phyloP scores from a whole-genome alignment of 805 yeast genomes.

The Jamesozyma lodderae region DNA sequence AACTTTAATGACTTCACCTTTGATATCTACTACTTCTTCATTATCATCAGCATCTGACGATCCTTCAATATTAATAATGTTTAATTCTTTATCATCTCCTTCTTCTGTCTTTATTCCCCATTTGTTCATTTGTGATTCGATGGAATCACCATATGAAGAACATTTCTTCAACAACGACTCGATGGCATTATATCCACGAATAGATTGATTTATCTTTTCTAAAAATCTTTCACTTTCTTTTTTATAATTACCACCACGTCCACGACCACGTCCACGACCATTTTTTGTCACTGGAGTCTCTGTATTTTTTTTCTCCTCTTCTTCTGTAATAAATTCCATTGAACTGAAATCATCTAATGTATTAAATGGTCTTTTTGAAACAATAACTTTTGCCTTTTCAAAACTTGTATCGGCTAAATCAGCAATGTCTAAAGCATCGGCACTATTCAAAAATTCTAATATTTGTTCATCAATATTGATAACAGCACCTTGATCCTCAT shows the following conservation, averaged over 20 bases:
- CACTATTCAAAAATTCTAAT: constrained; percentile 68
- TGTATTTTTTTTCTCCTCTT: constrained; percentile 20
- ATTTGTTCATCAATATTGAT: constrained; percentile 53
- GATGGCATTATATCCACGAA: constrained; percentile 88
- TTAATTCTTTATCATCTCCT: constrained; percentile 17
- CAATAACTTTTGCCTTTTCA: constrained; percentile 51
- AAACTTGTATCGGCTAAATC: constrained; percentile 72
- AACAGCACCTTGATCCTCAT: constrained; percentile 17
- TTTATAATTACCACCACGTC: constrained; percentile 37
- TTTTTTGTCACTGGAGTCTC: constrained; percentile 19
- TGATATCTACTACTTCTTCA: constrained; percentile 17
- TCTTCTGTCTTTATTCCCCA: constrained; percentile 52
- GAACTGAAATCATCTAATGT: constrained; percentile 51
- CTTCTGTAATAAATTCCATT: constrained; percentile 40
- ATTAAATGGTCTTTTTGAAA: constrained; percentile 61
- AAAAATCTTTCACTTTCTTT: constrained; percentile 67
- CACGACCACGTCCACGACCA: constrained; percentile 16
- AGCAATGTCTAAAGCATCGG: constrained; percentile 62
- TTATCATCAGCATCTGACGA: constrained; percentile 19
- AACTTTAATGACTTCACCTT: constrained; percentile 22
- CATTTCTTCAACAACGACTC: constrained; percentile 85
- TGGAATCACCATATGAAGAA: constrained; percentile 61
- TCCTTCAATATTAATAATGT: constrained; percentile 9
- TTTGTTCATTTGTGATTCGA: constrained; percentile 59
- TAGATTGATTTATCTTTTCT: constrained; percentile 57